These are phyloP conservation scores for Omphalea diandra DNA, from an alignment of 441 rosid genomes.

Conservation along the genomic window DNA sequence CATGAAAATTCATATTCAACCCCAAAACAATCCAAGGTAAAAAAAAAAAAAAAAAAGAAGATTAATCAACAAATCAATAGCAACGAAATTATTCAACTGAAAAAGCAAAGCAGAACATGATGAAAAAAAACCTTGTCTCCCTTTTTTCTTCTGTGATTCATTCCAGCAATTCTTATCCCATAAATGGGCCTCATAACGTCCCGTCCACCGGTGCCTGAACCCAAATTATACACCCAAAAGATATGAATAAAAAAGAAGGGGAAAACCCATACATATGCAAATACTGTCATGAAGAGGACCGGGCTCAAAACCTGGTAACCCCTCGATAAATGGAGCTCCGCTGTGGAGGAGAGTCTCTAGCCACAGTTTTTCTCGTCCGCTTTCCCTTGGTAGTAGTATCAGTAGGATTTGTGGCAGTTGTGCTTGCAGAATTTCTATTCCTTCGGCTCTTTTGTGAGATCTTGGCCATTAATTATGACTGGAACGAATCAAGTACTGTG, in stretches of 20 bases:
- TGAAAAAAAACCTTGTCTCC: slow-evolving; percentile 66
- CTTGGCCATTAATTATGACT: slow-evolving; percentile 41
- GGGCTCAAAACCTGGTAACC: slow-evolving; percentile 46
- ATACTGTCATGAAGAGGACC: too few relatives aligned
- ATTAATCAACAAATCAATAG: too few relatives aligned
- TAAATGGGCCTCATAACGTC: slow-evolving; percentile 88
- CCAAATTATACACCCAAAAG: neutral
- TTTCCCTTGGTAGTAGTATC: slow-evolving; percentile 26
- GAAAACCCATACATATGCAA: fast-evolving
- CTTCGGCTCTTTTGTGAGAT: slow-evolving; percentile 25
- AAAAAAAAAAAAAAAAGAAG: slow-evolving; percentile 1
- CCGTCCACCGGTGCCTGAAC: slow-evolving; percentile 89
- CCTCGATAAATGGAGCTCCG: slow-evolving; percentile 64
- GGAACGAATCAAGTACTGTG: too few relatives aligned
- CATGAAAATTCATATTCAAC: slow-evolving; percentile 7
- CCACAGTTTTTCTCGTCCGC: slow-evolving; percentile 50
- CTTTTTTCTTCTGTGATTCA: slow-evolving; percentile 85
- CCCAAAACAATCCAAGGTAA: neutral
- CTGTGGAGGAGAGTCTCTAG: slow-evolving; percentile 46
- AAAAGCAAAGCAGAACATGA: neutral
- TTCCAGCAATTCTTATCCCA: slow-evolving; percentile 98
- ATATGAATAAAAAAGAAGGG: neutral
- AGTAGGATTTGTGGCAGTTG: neutral
- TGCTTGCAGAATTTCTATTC: neutral
- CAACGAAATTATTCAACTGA: neutral